Evolutionary conservation across 2,329 filamentous ascomycete genomes (phyloP), one percentile per base, ranked within the genome.

Genomic region (Tolypocladium tropicale): DNA sequence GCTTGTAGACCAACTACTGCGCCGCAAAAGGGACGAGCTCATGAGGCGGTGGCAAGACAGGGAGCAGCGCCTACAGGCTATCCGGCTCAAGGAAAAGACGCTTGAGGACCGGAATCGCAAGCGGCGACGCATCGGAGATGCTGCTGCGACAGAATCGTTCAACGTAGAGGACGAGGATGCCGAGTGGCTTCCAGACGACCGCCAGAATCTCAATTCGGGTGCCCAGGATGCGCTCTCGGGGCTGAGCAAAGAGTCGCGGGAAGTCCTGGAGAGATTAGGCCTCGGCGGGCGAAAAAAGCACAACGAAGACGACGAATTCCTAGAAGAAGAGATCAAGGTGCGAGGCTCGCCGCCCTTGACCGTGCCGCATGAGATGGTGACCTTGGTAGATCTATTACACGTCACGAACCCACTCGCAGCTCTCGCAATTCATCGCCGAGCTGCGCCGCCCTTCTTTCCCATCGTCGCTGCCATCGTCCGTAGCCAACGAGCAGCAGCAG

Each of bases 351-450:
- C 51, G 23, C 25, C 48, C 50, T 32, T 55, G n/a, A 54, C 4
- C 53, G 52, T 54, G 51, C 54, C 37, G 51, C 34, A 25, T 46
- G 53, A 46, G 49, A 55, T 66, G 66, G 67, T 74, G 69, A 72
- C 70, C 39, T 50, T 10, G 37, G 53, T 69, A 84, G 77, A 89
- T 96, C 53, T 95, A 89, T 70, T 96, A 93, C 72, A 94, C 91
- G 56, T 96, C 92, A 9, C 82, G 92, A 66, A 96, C 92, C 1
- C 92, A 96, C 70, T 96, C 92, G 3, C 92, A 96, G 66, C 74
- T 96, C 16, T 87, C 88, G 1, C 92, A 96, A 67, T 95, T 96
- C 69, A 85, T 93, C 21, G 81, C 84, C 46, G 92, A 96, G 69
- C 74, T 96, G 53, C 83, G 86, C 2, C 84, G 90, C 32, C 89